Percentiles rank a stretch among this genome's conserved stretches.
These are phyloP conservation scores for Exophiala sp. DNA, from an alignment of 2,329 filamentous ascomycete genomes.

Conservation along the genomic window DNA sequence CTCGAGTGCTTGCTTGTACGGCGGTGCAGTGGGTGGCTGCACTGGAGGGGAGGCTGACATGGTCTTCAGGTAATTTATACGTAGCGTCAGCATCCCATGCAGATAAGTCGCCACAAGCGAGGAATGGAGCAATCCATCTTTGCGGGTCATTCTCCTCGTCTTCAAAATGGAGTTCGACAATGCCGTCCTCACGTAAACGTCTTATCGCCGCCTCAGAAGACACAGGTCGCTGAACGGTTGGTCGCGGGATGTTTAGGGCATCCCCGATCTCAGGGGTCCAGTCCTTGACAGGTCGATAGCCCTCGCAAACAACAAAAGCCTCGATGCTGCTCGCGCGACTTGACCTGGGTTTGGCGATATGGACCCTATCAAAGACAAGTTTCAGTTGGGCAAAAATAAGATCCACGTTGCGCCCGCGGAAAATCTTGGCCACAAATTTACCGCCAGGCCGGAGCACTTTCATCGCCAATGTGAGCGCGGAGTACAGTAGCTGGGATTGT, in stretches of 20 bases:
- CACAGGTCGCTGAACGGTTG: slow-evolving; percentile 19
- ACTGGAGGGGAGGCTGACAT: slow-evolving; percentile 85
- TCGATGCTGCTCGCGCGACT: slow-evolving; percentile 95
- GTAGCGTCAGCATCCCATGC: slow-evolving; percentile 90
- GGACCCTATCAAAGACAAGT: slow-evolving; percentile 78
- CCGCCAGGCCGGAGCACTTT: slow-evolving; percentile 89
- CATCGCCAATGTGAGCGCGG: slow-evolving; percentile 84
- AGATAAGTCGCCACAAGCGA: slow-evolving; percentile 94
- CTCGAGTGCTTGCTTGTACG: slow-evolving; percentile 87
- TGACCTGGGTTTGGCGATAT: slow-evolving; percentile 87
- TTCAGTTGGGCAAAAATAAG: slow-evolving; percentile 89
- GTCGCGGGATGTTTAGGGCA: slow-evolving; percentile 33
- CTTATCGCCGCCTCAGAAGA: slow-evolving; percentile 24
- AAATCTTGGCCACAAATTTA: slow-evolving; percentile 97
- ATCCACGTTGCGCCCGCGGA: slow-evolving; percentile 90
- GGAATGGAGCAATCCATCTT: slow-evolving; percentile 83
- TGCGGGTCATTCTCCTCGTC: slow-evolving; percentile 39
- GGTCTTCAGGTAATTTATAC: slow-evolving; percentile 78
- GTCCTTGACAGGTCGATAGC: slow-evolving; percentile 64
- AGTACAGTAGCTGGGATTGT: slow-evolving; percentile 89
- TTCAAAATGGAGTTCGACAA: slow-evolving; percentile 34
- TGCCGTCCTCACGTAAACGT: slow-evolving; percentile 32
- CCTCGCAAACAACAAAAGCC: slow-evolving; percentile 91
- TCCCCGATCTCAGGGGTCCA: slow-evolving; percentile 27
- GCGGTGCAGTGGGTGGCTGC: slow-evolving; percentile 90